Evolutionary conservation across 2,329 filamentous ascomycete species (phyloP).

Genomic region (Alternaria viburni): DNA sequence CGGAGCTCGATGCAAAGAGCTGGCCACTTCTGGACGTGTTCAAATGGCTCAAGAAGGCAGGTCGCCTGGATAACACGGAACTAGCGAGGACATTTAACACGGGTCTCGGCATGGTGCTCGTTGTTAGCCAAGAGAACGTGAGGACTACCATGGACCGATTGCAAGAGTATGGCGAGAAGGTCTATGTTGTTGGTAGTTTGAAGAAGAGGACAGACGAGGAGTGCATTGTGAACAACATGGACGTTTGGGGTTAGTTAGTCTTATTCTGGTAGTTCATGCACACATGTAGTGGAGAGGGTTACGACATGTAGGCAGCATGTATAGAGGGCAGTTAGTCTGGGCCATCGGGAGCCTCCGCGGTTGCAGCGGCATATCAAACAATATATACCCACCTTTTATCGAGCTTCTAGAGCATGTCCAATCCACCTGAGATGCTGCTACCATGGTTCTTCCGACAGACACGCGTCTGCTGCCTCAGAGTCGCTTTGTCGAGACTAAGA

Average conservation of each 20-base stretch:
- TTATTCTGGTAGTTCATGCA: background rate
- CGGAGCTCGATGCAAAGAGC: constrained; percentile 76
- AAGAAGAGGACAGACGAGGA: constrained; percentile 60
- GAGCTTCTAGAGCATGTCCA: constrained; percentile 1
- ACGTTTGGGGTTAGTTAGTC: constrained; percentile 50
- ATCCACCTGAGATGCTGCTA: background rate
- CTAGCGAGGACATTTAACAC: constrained; percentile 96
- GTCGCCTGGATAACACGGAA: constrained; percentile 76
- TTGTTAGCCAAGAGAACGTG: constrained; percentile 71
- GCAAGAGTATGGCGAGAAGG: constrained; percentile 73
- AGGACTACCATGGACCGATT: constrained; percentile 67
- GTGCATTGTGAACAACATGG: constrained; percentile 68
- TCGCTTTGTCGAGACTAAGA: background rate
- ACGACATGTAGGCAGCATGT: background rate
- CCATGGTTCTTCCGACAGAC: background rate
- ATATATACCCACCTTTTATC: constrained; percentile 16
- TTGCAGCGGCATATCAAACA: constrained; percentile 12
- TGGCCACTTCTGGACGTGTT: constrained; percentile 84
- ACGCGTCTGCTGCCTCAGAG: constrained; percentile 1
- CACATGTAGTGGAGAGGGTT: background rate
- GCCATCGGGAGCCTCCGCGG: constrained; percentile 3
- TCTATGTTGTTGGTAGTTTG: constrained; percentile 77
- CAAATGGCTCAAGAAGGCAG: constrained; percentile 78
- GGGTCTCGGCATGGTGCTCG: constrained; percentile 91
- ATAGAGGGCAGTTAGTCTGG: constrained; percentile 1